A percentile compares a stretch with the other conserved stretches of the same genome.
Conservation (phyloP, 371 early-diverging fungal genomes). For the Mortierella sp. region DNA sequence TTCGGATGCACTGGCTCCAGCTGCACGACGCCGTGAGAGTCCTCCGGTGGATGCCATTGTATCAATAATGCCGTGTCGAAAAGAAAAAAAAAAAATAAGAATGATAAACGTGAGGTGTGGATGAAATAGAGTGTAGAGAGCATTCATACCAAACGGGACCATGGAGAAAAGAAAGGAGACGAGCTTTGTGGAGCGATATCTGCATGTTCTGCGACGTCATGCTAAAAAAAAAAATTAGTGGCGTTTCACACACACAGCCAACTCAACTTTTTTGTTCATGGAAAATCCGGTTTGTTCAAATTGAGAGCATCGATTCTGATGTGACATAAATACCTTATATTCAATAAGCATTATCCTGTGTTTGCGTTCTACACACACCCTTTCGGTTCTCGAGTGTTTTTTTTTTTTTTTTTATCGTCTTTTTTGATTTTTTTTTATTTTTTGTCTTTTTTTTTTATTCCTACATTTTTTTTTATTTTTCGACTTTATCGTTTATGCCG, state of each 20-base stretch:
- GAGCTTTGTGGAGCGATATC: no score
- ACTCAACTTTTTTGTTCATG: no score
- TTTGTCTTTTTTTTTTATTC: neutral
- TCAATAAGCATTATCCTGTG: no score
- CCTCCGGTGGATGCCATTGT: constrained; percentile 52
- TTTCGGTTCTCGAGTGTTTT: neutral
- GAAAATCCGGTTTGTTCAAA: no score
- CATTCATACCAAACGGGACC: no score
- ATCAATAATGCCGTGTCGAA: neutral
- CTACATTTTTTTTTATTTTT: constrained; percentile 9
- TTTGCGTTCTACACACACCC: no score
- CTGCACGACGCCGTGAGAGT: constrained; percentile 55
- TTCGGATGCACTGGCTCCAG: constrained; percentile 38
- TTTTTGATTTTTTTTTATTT: no score
- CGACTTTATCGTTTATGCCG: no score
- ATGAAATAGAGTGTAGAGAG: neutral
- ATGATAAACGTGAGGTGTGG: neutral
- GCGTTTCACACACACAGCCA: no score
- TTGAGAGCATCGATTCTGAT: no score
- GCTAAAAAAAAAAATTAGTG: neutral
- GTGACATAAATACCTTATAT: no score
- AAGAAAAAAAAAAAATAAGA: neutral
- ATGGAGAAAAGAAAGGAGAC: no score
- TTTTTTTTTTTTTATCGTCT: neutral
- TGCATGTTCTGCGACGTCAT: neutral